Conservation (phyloP, 1,284 basidiomycete species). For the Trichosporon faecale region DNA sequence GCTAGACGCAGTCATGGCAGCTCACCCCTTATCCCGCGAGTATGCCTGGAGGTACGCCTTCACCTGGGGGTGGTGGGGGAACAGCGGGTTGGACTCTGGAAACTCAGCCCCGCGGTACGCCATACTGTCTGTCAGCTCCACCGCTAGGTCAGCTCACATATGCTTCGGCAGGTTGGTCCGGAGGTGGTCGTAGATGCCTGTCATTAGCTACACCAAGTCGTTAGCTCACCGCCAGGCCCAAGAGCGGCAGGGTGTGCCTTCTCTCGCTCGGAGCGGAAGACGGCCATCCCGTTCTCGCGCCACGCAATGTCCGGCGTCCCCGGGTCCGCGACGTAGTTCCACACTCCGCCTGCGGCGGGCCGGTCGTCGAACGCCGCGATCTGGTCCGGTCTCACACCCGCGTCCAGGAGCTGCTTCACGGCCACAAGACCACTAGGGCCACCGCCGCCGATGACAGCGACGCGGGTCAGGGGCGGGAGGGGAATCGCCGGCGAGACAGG, state of each 20-base stretch:
- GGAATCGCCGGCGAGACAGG: constrained; percentile 22
- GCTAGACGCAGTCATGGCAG: neutral
- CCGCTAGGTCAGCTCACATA: constrained; percentile 12
- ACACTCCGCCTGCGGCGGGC: constrained; percentile 27
- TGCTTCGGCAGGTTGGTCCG: constrained; percentile 45
- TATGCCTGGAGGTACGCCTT: constrained; percentile 24
- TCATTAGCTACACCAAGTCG: constrained; percentile 7
- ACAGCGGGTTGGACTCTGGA: constrained; percentile 23
- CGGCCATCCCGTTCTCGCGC: constrained; percentile 17
- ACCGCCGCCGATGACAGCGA: constrained; percentile 54
- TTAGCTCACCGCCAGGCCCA: constrained; percentile 25
- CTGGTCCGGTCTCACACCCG: constrained; percentile 29
- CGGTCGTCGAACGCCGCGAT: constrained; percentile 36
- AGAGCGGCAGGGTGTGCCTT: constrained; percentile 11
- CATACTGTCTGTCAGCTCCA: constrained; percentile 21
- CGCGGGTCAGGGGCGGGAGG: constrained; percentile 29
- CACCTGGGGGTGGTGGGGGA: constrained; percentile 26
- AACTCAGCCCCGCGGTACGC: constrained; percentile 27
- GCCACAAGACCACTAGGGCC: constrained; percentile 50
- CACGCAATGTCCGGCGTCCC: constrained; percentile 22
- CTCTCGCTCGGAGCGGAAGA: constrained; percentile 19
- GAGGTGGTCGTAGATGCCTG: constrained; percentile 26
- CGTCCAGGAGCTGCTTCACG: constrained; percentile 47
- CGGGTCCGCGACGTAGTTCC: constrained; percentile 28
- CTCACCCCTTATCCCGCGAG: constrained; percentile 21